These are phyloP conservation scores for Straminergon stramineum DNA, from an alignment of 225 moss, liverwort and hornwort genomes.

Conservation along the genomic window DNA sequence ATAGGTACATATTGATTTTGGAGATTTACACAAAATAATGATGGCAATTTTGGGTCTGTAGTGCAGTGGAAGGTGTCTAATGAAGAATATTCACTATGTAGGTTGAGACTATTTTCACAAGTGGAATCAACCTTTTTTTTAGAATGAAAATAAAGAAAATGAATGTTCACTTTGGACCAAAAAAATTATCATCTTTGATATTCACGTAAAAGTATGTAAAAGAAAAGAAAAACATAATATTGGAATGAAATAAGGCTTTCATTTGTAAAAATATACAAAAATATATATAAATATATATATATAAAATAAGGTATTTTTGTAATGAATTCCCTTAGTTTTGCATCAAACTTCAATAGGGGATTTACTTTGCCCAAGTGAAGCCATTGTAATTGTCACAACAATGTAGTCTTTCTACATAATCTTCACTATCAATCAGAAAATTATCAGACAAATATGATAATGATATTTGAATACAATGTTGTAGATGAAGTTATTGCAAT, in stretches of 20 bases:
- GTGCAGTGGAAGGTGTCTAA: too few species aligned
- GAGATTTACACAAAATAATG: too few species aligned
- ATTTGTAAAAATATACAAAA: neutral
- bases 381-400: too few species aligned
- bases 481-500: neutral
- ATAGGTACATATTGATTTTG: too few species aligned
- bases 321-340: neutral
- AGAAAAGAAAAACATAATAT: neutral
- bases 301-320: neutral
- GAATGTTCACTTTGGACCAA: neutral
- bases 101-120: neutral
- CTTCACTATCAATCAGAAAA: too few species aligned
- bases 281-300: too few species aligned
- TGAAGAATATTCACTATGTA: neutral
- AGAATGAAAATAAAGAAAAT: neutral
- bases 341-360: neutral
- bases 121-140: neutral
- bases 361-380: neutral
- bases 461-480: neutral
- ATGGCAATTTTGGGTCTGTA: too few species aligned
- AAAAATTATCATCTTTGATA: neutral
- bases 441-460: neutral
- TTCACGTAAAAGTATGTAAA: neutral
- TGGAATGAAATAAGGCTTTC: neutral
- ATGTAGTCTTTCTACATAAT: too few species aligned